phyloP scores from a whole-genome alignment of 805 yeast species.

The Candida hispaniensis region DNA sequence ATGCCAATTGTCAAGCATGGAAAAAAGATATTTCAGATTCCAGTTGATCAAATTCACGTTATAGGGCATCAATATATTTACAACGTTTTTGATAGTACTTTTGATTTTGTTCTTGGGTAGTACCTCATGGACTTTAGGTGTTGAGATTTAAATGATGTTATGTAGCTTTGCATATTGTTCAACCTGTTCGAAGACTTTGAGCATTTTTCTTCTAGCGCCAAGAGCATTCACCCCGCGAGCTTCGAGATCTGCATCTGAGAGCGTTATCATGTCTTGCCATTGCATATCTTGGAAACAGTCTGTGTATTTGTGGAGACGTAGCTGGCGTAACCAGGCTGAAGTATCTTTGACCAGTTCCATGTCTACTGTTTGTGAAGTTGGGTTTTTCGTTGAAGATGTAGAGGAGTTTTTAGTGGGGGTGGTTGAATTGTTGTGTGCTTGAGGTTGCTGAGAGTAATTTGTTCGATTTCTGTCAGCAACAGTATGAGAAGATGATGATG shows the following conservation, averaged over 20 bases:
- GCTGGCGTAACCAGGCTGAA: conserved; percentile 84
- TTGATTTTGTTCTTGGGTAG: too few species aligned
- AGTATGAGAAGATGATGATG: too few species aligned
- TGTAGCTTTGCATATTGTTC: not conserved
- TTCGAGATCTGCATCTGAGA: conserved; percentile 59
- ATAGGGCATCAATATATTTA: too few species aligned
- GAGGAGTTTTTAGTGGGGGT: conserved; percentile 2
- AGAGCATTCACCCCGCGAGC: conserved; percentile 80
- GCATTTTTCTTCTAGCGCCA: conserved; percentile 89
- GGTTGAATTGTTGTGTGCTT: conserved; percentile 4
- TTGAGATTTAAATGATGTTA: not conserved
- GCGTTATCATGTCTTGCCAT: conserved; percentile 70
- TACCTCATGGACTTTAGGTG: not conserved
- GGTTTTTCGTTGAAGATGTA: conserved; percentile 34
- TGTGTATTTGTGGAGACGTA: conserved; percentile 90
- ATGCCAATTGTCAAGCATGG: conserved; percentile 19
- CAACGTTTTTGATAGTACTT: too few species aligned
- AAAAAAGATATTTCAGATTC: too few species aligned
- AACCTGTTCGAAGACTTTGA: conserved; percentile 84
- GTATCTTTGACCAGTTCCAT: conserved; percentile 48
- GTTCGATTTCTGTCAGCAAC: too few species aligned
- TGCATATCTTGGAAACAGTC: conserved; percentile 60
- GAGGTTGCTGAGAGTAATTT: too few species aligned
- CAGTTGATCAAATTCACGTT: too few species aligned
- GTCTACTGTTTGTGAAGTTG: conserved; percentile 17